These are phyloP conservation scores for Citrus trifoliata DNA, from an alignment of 345 rosid species.

Conservation along the genomic window DNA sequence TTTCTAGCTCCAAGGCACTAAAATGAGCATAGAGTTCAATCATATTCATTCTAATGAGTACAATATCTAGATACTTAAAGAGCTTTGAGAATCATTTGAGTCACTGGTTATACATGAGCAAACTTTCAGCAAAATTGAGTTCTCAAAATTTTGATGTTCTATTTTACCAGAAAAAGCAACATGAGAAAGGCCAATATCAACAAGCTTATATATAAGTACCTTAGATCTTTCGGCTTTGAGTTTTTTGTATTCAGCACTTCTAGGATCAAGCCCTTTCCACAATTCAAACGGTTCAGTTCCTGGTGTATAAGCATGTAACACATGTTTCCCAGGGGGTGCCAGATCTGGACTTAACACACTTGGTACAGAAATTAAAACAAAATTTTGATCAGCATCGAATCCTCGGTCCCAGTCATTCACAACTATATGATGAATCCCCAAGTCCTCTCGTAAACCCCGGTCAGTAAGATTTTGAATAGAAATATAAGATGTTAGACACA, in stretches of 20 bases:
- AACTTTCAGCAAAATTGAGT: background rate
- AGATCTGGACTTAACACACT: slow-evolving; percentile 72
- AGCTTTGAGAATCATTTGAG: background rate
- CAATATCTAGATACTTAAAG: background rate
- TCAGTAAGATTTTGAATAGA: background rate
- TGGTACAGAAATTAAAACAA: slow-evolving; percentile 81
- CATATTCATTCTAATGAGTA: background rate
- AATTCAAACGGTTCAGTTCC: slow-evolving; percentile 81
- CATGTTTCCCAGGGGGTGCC: slow-evolving; percentile 85
- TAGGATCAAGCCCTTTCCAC: slow-evolving; percentile 83
- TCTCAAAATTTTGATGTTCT: background rate
- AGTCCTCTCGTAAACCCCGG: slow-evolving; percentile 63
- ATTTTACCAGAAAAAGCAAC: background rate
- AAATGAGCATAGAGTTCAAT: background rate
- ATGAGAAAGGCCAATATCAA: background rate
- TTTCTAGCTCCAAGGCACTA: background rate
- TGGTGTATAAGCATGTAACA: slow-evolving; percentile 80
- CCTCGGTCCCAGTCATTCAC: slow-evolving; percentile 89
- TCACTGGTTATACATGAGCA: background rate
- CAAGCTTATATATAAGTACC: slow-evolving; percentile 31
- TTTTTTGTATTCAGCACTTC: slow-evolving; percentile 63
- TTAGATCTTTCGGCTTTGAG: slow-evolving; percentile 83
- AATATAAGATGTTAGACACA: background rate
- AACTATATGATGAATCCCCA: slow-evolving; percentile 92
- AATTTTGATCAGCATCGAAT: slow-evolving; percentile 56